Base-by-base conservation (phyloP, 83 land plant species). In the Diphasiastrum complanatum region DNA sequence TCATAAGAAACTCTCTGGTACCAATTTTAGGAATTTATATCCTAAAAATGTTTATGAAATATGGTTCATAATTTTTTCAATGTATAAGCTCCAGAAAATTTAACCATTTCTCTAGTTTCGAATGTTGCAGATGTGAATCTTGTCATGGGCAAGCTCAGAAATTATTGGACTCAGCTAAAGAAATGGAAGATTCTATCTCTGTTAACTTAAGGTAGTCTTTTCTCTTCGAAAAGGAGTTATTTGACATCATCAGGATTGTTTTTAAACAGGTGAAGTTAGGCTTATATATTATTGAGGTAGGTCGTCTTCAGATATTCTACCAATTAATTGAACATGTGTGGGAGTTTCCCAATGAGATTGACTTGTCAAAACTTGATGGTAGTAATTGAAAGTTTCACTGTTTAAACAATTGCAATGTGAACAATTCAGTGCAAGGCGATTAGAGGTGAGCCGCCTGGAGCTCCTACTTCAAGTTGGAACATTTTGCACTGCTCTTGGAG, bases 121-220 rank as follows among this genome's bases (percentile, higher is more conserved):
- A n/a, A n/a, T n/a, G n/a, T n/a, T 24, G 31, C 80, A 93, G 99
- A 69, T 83, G 96, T 71, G 99, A 93, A 67, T 93, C 99, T 55
- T 93, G 99, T 69, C 96, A 93, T 75, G 89, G 96, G 37, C 99
- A 93, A 75, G 86, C 99, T 18, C 96, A 89, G 64, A 79, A 85
- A 65, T 85, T 93, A 56, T 81, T 93, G 45, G 89, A 89, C 67
- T 81, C 99, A 57, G 99, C 99, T 8, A 93, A 59, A 50, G 99
- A 93, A 78, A 89, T 93, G 99, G 99, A 93, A 69, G 99, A 93
- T 72, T 93, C 99, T 14, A 93, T 93, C 72, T 88, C 91, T 25
- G 96, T 93, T 1, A 89, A 84, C 67, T 64, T 93, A 51, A 93
- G 99, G 99, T 89, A 33, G 43, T 40, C 16, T 40, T 16, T 16